phyloP scores from a whole-genome alignment of 202 grass and related monocot genomes.

The Eragrostis tef region DNA sequence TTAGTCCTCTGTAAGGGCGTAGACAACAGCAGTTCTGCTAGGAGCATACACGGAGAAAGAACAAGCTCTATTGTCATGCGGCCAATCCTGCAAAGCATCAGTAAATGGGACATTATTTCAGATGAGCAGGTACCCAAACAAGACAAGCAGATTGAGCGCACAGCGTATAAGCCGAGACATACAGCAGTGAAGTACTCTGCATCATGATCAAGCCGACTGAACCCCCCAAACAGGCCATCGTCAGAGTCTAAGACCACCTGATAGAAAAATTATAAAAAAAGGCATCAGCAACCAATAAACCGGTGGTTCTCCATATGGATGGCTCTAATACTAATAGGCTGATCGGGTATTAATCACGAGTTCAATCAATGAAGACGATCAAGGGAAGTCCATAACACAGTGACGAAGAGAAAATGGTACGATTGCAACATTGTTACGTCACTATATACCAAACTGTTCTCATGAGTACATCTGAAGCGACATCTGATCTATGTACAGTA shows the following conservation, averaged over 20 bases:
- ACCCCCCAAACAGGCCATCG: constrained; percentile 83
- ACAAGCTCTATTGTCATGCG: constrained; percentile 74
- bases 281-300: constrained; percentile 11
- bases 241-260: constrained; percentile 88
- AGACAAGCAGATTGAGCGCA: background rate
- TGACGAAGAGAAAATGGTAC: background rate
- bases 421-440: background rate
- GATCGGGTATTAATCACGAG: background rate
- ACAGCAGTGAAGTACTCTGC: constrained; percentile 84
- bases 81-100: constrained; percentile 64
- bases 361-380: background rate
- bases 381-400: background rate
- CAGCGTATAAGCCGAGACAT: constrained; percentile 45
- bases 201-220: constrained; percentile 75
- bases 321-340: constrained; percentile 10
- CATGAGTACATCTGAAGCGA: constrained; percentile 7
- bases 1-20: constrained; percentile 68
- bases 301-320: background rate
- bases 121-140: background rate
- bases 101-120: constrained; percentile 8
- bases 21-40: constrained; percentile 82
- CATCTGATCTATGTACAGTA: constrained; percentile 3
- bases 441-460: background rate
- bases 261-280: constrained; percentile 19
- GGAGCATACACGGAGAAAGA: constrained; percentile 88